These are phyloP conservation scores for Irineochytrium annulatum DNA, from an alignment of 192 early-diverging fungal species.

Conservation along the genomic window DNA sequence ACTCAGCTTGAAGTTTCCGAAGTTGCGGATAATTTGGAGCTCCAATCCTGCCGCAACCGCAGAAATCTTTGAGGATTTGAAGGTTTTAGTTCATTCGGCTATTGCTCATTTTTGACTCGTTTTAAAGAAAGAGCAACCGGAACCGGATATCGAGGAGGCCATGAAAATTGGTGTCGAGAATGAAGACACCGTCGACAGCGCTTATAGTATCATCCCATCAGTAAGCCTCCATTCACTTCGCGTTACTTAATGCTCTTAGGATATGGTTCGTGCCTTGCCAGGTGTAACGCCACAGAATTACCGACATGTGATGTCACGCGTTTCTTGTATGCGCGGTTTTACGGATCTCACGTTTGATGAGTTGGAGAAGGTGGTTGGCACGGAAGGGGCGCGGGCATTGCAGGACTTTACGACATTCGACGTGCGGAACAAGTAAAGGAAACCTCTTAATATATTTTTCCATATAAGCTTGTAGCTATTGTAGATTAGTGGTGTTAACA, in stretches of 20 bases:
- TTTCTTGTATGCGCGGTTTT: conserved; percentile 62
- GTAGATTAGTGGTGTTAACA: too few relatives aligned
- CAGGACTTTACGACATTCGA: conserved; percentile 60
- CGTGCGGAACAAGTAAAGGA: too few relatives aligned
- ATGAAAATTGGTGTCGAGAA: conserved; percentile 67
- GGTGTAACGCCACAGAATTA: conserved; percentile 83
- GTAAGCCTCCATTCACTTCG: conserved; percentile 19
- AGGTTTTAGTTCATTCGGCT: conserved; percentile 34
- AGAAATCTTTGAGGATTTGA: conserved; percentile 86
- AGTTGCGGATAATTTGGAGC: conserved; percentile 83
- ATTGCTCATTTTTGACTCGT: background rate
- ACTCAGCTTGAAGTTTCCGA: conserved; percentile 78
- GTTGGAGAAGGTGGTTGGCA: conserved; percentile 55
- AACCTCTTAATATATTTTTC: too few relatives aligned
- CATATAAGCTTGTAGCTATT: too few relatives aligned
- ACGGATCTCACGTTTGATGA: conserved; percentile 44
- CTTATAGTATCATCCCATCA: conserved; percentile 66
- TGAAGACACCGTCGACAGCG: conserved; percentile 57
- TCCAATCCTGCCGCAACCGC: conserved; percentile 79
- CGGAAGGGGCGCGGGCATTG: conserved; percentile 54
- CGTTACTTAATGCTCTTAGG: conserved; percentile 20
- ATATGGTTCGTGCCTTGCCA: conserved; percentile 78
- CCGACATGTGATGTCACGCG: conserved; percentile 64
- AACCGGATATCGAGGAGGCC: conserved; percentile 69
- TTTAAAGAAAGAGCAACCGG: conserved; percentile 63